phyloP scores from a whole-genome alignment of 805 yeast genomes.

The Tetrapisispora nanseiensis region DNA sequence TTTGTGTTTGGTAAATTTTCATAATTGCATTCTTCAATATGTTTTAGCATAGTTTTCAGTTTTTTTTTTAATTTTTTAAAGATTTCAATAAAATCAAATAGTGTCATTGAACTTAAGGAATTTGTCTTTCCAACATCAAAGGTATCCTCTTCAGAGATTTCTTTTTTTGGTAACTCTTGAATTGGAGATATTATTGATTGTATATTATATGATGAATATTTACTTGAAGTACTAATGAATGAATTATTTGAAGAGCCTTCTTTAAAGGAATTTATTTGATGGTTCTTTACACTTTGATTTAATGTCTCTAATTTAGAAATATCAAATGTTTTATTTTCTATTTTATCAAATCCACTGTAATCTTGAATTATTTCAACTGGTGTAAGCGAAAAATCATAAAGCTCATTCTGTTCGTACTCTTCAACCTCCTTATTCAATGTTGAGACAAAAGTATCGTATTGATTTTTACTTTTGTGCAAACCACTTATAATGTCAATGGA shows the following conservation, averaged over 20 bases:
- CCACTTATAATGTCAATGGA: background rate
- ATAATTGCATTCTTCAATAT: slow-evolving; percentile 12
- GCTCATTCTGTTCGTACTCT: slow-evolving; percentile 13
- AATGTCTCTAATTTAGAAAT: too few species aligned
- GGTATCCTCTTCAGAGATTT: too few species aligned
- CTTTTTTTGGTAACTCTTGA: background rate
- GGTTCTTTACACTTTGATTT: background rate
- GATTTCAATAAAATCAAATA: slow-evolving; percentile 16
- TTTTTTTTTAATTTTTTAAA: slow-evolving; percentile 17
- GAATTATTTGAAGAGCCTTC: background rate
- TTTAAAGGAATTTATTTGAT: background rate
- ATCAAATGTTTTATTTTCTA: background rate
- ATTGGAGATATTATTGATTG: background rate
- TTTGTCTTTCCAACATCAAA: background rate
- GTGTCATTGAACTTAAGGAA: background rate
- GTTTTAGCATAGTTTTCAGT: slow-evolving; percentile 14
- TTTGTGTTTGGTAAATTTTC: slow-evolving; percentile 14
- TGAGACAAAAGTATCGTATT: slow-evolving; percentile 11
- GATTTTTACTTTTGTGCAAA: slow-evolving; percentile 1
- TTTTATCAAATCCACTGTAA: slow-evolving; percentile 7
- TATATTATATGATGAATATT: background rate
- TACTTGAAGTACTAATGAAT: background rate
- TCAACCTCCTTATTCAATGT: slow-evolving; percentile 11
- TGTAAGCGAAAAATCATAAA: slow-evolving; percentile 19
- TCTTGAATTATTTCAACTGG: slow-evolving; percentile 25